Conservation (phyloP, 768 basidiomycete genomes). For the Auricularia auricula-judae region DNA sequence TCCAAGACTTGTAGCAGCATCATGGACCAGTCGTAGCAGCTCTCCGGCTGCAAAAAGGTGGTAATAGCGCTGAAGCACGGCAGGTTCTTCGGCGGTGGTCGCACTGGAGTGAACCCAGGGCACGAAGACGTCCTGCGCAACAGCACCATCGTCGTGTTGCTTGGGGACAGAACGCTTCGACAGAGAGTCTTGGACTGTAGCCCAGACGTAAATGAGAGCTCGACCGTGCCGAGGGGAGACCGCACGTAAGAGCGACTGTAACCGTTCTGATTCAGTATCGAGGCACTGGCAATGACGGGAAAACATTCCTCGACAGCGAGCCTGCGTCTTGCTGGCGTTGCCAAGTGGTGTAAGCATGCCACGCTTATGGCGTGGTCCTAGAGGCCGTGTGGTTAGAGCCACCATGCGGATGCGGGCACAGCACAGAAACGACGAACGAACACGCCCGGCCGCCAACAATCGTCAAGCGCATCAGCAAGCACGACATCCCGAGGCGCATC, state of each 20-base stretch:
- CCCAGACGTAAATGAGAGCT: constrained; percentile 92
- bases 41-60: constrained; percentile 89
- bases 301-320: constrained; percentile 57
- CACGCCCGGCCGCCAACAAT: constrained; percentile 61
- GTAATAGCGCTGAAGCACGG: constrained; percentile 82
- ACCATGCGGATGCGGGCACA: background rate
- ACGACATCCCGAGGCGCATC: constrained; percentile 57
- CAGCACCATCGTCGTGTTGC: constrained; percentile 18
- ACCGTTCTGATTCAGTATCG: background rate
- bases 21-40: constrained; percentile 44
- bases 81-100: constrained; percentile 14
- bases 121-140: constrained; percentile 75
- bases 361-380: constrained; percentile 97
- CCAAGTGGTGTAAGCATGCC: constrained; percentile 93
- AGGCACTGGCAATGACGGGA: background rate
- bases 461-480: constrained; percentile 63
- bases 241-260: constrained; percentile 49
- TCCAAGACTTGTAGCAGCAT: constrained; percentile 51
- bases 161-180: constrained; percentile 62
- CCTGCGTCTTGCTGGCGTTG: constrained; percentile 63
- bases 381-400: background rate
- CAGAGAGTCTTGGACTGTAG: constrained; percentile 78
- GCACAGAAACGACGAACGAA: constrained; percentile 50
- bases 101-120: constrained; percentile 58
- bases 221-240: constrained; percentile 65